Evolutionary conservation across 1,284 basidiomycete species (phyloP), one percentile per base, ranked within the genome.

Genomic region (Gastroboletus turbinatus): DNA sequence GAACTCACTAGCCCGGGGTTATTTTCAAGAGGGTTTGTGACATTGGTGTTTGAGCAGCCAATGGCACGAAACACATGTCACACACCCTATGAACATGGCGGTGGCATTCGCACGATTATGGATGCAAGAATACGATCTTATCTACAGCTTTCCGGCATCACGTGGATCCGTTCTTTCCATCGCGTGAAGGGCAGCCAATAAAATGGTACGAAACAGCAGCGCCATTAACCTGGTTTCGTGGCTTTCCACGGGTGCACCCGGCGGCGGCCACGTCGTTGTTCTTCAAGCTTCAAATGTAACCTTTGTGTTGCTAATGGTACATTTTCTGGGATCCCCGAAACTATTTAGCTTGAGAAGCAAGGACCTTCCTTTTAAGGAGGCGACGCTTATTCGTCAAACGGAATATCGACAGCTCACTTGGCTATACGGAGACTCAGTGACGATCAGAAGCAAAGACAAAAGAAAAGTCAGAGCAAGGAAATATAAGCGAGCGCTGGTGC

Each of bases 381-480:
- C 65, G 62, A 57, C 63, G 63, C 63, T 63, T 66, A 48, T 57
- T 40, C 17, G 43, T 50, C 35, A 21, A 39, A 23, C 19, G 36
- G 36, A 59, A 16, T 10, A 44, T n/a, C 36, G 19, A 43, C 33
- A 29, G 47, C 51, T 32, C 30, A 23, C 56, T 43, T 29, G 40
- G 42, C 43, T 50, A 49, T 46, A 29, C 39, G 43, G 45, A 39
- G 42, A 46, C 10, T 50, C 17, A 16, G 17, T 33, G 52, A 66
- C 42, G 63, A 53, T 63, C 52, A 65, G 57, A 65, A 65, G 51
- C 60, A 39, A 1, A 36, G n/a, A 47, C 29, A 57, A 63, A 46
- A 52, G 40, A 33, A 58, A 27, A 32, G 5, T 11, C 25, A 52
- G 36, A 39, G 35, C 14, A 17, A 44, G 42, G 35, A 43, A 58